Base-by-base conservation (phyloP, 2,329 filamentous ascomycete genomes). In the Aspergillus floridensis region DNA sequence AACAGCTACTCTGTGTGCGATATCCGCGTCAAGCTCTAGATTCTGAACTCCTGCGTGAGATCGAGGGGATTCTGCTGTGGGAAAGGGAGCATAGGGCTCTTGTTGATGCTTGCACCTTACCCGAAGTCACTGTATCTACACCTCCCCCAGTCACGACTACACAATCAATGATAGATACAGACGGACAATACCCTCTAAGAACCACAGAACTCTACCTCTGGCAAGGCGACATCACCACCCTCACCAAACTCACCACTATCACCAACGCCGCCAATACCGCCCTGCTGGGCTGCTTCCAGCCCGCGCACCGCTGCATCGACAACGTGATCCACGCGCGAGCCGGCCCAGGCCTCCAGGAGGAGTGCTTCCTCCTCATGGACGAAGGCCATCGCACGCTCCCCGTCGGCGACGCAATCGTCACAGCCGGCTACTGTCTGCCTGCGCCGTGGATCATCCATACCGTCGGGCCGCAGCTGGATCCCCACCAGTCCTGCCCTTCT, bases 141-240 rank as follows among this genome's bases (percentile, higher is more conserved):
- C 26, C 38, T 19, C 38, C n/a, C 6, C 38, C 38, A 10, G 24
- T 29, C 24, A 12, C 38, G 7, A 46, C 32, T 44, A 29, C 26
- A 10, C 35, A 16, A 51, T 10, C 24, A 22, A 12, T 3, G 1
- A 6, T 16, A 35, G 32, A 16, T 2, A 16, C 11, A 35, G 32
- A 35, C 1, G 32, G 2, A 26, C 8, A 2, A 8, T 35, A 11
- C 5, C 1, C 3, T 14, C 10, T 11, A 35, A 1, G 11, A 35
- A 22, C 19, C 12, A 16, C 55, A 1, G 53, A 32, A 11, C 51
- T 64, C 0, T 50, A 44, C 10, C 56, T 63, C 26, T 69, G 67
- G 67, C 66, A 65, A 58, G 67, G 66, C n/a, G 66, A 68, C 41
- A 69, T 68, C 16, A 67, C 66, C 11, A 59, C 62, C 1, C 19